These are phyloP conservation scores for Avena sativa DNA, from an alignment of 176 grass and related monocot species.

Conservation along the genomic window DNA sequence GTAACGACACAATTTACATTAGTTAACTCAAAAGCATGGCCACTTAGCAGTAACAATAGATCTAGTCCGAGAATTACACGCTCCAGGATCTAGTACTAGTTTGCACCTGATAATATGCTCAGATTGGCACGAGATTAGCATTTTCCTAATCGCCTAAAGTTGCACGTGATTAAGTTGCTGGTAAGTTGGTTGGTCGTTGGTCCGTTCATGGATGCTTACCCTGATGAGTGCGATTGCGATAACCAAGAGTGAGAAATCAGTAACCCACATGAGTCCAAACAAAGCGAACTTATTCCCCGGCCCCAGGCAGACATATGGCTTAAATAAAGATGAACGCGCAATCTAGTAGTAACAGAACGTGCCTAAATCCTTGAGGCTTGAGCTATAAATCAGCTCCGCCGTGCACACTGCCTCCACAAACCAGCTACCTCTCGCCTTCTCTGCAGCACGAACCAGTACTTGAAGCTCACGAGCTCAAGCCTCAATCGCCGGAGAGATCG, in stretches of 20 bases:
- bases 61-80: constrained; percentile 25
- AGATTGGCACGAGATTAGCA: background rate
- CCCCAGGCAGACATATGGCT: background rate
- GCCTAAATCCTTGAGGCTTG: background rate
- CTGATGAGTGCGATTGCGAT: background rate
- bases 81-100: background rate
- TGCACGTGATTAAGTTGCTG: no score
- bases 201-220: background rate
- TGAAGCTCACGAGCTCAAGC: background rate
- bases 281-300: constrained; percentile 25
- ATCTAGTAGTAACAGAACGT: constrained; percentile 2
- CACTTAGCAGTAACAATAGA: background rate
- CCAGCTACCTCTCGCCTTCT: constrained; percentile 9
- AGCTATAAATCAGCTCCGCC: constrained; percentile 28
- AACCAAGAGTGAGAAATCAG: background rate
- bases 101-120: background rate
- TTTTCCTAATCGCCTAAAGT: background rate
- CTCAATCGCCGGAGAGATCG: no score
- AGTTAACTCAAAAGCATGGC: constrained; percentile 29
- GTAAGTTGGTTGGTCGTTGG: no score
- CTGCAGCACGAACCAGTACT: background rate
- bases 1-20: background rate
- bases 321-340: constrained; percentile 10
- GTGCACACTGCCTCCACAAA: background rate
- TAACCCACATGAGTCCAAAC: background rate